Evolutionary conservation across 306 rosid species (phyloP).

Genomic region (Comarum palustre): DNA sequence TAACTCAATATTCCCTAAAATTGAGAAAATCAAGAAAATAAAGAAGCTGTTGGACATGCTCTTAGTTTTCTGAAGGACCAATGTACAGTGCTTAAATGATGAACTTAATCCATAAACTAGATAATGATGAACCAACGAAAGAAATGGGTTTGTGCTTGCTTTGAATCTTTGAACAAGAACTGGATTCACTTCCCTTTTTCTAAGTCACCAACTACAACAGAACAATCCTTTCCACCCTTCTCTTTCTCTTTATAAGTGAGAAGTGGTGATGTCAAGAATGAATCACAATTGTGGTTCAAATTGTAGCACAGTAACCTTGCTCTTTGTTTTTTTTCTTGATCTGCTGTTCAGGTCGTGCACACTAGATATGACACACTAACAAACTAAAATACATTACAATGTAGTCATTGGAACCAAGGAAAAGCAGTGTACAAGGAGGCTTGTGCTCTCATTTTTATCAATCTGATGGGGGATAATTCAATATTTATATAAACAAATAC

Average conservation of each 20-base stretch:
- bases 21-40: no score
- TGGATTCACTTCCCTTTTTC: neutral
- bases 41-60: no score
- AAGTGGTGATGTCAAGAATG: neutral
- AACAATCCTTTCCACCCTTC: neutral
- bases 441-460: neutral
- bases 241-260: neutral
- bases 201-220: neutral
- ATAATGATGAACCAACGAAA: neutral
- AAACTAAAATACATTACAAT: no score
- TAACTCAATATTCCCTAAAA: no score
- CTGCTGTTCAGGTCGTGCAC: neutral
- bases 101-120: neutral
- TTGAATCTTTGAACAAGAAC: slow-evolving; percentile 1
- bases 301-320: neutral
- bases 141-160: neutral
- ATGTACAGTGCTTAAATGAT: neutral
- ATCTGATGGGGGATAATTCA: neutral
- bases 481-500: slow-evolving; percentile 19
- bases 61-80: no score
- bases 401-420: neutral
- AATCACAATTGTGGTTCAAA: neutral
- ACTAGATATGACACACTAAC: neutral
- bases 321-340: neutral
- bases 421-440: neutral